Conservation (phyloP, 192 early-diverging fungal genomes). For the Podila clonocystis region DNA sequence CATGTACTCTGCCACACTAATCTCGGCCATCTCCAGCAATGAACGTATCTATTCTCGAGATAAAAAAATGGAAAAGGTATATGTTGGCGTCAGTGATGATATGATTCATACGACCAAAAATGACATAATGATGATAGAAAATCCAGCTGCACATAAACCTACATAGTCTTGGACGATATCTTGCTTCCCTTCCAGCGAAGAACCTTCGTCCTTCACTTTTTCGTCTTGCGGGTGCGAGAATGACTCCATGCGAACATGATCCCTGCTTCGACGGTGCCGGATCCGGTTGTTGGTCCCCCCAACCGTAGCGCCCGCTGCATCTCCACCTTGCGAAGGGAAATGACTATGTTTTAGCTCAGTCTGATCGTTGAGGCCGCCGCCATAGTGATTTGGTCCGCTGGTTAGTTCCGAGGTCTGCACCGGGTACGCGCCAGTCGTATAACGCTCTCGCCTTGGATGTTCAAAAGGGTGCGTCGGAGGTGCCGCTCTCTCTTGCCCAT, state of each 20-base stretch:
- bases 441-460: no score
- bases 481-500: no score
- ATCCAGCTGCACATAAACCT: background rate
- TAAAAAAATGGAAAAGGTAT: background rate
- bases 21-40: conserved; percentile 11
- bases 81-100: background rate
- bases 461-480: no score
- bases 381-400: no score
- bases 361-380: no score
- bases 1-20: conserved; percentile 25
- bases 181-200: conserved; percentile 2
- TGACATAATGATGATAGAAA: background rate
- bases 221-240: background rate
- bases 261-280: background rate
- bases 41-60: conserved; percentile 5
- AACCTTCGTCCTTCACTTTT: background rate
- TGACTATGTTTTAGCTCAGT: no score
- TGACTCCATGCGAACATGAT: background rate
- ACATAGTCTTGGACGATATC: conserved; percentile 21
- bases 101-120: background rate
- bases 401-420: no score
- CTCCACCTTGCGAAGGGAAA: no score
- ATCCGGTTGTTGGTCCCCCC: no score
- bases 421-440: no score
- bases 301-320: no score